Base-by-base conservation (phyloP, 2,329 filamentous ascomycete genomes). In the Cadophora sp. region DNA sequence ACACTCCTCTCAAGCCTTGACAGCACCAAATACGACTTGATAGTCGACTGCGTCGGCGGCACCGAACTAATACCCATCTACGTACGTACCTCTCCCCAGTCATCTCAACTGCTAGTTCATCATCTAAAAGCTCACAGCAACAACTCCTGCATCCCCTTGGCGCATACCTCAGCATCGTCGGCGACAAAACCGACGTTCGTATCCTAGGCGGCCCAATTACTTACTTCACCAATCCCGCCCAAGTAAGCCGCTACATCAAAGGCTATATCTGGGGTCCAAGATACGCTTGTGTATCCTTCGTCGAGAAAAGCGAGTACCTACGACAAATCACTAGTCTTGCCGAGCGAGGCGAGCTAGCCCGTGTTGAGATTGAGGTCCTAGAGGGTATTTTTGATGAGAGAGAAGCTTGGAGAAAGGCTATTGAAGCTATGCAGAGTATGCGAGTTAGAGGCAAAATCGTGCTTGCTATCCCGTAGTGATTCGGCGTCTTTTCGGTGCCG, bases 21-120 rank as follows among this genome's bases (percentile, higher is more conserved):
- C 27, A 24, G 47, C 13, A 33, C 62, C 33, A 56, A 70, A 22
- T 73, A 65, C 24, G 74, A 75, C 59, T 64, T 76, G 4, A 30
- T 76, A 4, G 64, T 75, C 51, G 73, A 76, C 59, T 76, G 74
- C 62, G 75, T 81, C 45, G 83, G 83, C 8, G 76, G 80, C 13
- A 74, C 66, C 5, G 74, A 75, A 14, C 59, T 75, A 9, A 58
- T 76, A 33, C 48, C 67, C 4, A 45, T 45, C 47, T 73, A 75
- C 66, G 73, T 74, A 70, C 43, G 65, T 68, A 14, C 13, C 48
- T n/a, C n/a, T n/a, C 5, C 48, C 5, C 20, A 41, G 6, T 1
- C 14, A 18, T 24, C 55, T 58, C 55, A 53, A 18, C 3, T 43
- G 8, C n/a, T n/a, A 50, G 20, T 14, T 33, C 14, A 7, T 41